These are phyloP conservation scores for Trifolium repens DNA, from an alignment of 306 rosid genomes.

Conservation along the genomic window DNA sequence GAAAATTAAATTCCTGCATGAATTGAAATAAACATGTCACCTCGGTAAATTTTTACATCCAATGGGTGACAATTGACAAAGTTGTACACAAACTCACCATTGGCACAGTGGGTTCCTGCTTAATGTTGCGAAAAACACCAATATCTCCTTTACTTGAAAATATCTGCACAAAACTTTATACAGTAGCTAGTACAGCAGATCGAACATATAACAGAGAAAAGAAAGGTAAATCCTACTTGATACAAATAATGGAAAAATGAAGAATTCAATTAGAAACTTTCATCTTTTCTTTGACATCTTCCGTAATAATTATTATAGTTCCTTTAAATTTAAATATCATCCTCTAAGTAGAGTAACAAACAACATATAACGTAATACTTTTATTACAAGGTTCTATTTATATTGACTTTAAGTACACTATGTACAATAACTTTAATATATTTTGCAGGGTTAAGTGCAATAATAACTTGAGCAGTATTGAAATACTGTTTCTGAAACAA, in stretches of 20 bases:
- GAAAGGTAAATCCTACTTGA: conserved; percentile 26
- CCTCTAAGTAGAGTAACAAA: neutral
- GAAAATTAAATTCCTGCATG: conserved; percentile 82
- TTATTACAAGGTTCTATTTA: conserved; percentile 5
- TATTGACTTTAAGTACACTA: conserved; percentile 14
- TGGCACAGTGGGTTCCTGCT: conserved; percentile 84
- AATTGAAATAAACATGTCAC: conserved; percentile 45
- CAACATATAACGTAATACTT: neutral
- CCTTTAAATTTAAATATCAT: neutral
- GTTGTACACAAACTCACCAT: conserved; percentile 54
- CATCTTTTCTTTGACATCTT: conserved; percentile 1
- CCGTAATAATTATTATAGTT: neutral
- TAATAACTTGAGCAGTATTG: neutral
- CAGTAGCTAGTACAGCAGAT: conserved; percentile 32
- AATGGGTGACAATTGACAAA: conserved; percentile 19
- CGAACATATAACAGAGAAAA: conserved; percentile 14
- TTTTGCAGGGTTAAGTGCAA: too few species aligned
- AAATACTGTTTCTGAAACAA: conserved; percentile 20
- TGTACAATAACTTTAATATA: neutral
- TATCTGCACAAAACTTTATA: conserved; percentile 59
- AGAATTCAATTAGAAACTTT: conserved; percentile 10
- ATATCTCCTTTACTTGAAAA: conserved; percentile 88
- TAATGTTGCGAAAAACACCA: conserved; percentile 77
- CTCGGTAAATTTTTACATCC: conserved; percentile 8
- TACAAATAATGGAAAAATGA: conserved; percentile 4